Evolutionary conservation across 495 filamentous ascomycete genomes (phyloP), one percentile per base, ranked within the genome.

Genomic region (Podospora didyma): DNA sequence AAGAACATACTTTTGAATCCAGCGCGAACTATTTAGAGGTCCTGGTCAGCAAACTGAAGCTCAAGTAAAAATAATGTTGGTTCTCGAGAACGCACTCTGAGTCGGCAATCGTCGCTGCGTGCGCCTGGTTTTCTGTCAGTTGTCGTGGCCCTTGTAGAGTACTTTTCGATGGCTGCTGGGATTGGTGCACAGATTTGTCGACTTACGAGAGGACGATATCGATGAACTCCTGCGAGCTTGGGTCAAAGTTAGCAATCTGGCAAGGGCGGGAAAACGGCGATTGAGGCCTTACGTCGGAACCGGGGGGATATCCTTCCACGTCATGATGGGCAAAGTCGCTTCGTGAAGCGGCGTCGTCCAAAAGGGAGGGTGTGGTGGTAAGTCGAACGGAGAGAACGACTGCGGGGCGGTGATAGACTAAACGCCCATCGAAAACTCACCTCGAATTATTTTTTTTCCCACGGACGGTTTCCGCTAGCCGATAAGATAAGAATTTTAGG

Each of bases 31-130:
- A 46, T 59, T 59, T 52, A 23, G 19, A 47, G 28, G 41, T 54
- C 20, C 23, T 11, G 9, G 61, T 66, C 48, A 68, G 62, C 56
- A 54, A 55, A 23, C 28, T 47, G 16, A 37, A 37, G 9, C 34
- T 10, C 34, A 37, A 7, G 16, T 10, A 7, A 37, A 7, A 37
- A 7, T 37, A 2, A 16, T 7, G 9, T 37, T 7, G 16, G 16
- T 37, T 37, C 34, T 16, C 34, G 16, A 48, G 28, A 48, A 65
- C 67, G 48, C 53, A 69, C 67, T 98, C 76, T 96, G 93, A 24
- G 94, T 98, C 14, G 94, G 94, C 52, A 98, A 77, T 51, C 93
- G 86, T 67, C 94, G 82, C 83, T 98, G 94, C 19, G 95, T 98
- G 61, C 92, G 82, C 61, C 88, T 93, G 57, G 12, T n/a, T 39